These are phyloP conservation scores for Aquilaria yunnanensis DNA, from an alignment of 345 rosid species.

Conservation along the genomic window DNA sequence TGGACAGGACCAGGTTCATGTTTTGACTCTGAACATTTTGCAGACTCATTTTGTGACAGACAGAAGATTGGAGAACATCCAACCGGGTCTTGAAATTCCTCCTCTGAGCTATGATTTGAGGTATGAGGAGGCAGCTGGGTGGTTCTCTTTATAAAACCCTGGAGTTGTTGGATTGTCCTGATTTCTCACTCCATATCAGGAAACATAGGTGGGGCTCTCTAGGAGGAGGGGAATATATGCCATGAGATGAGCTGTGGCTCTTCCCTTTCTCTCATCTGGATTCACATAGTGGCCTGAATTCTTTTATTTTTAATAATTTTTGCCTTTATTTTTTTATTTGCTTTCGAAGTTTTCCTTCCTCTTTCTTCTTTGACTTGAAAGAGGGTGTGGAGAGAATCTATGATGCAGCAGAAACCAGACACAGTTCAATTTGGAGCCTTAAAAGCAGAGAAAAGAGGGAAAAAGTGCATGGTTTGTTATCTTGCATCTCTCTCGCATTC, in stretches of 20 bases:
- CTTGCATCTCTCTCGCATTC: constrained; percentile 35
- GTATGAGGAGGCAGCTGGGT: constrained; percentile 19
- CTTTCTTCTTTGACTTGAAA: constrained; percentile 52
- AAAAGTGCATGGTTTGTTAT: constrained; percentile 64
- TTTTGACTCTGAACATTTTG: constrained; percentile 38
- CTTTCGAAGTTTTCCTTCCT: constrained; percentile 11
- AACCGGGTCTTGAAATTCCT: constrained; percentile 11
- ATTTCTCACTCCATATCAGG: constrained; percentile 71
- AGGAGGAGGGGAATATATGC: constrained; percentile 73
- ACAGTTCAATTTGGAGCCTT: constrained; percentile 27
- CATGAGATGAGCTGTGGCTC: constrained; percentile 39
- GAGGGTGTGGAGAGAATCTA: constrained; percentile 36
- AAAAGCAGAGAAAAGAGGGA: constrained; percentile 54
- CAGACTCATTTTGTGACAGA: constrained; percentile 27
- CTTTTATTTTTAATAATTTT: neutral
- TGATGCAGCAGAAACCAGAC: constrained; percentile 51
- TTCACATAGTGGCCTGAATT: constrained; percentile 20
- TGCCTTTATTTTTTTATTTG: constrained; percentile 4
- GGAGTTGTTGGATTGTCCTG: constrained; percentile 41
- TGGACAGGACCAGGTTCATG: constrained; percentile 72
- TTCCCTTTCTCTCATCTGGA: constrained; percentile 32
- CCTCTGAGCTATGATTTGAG: constrained; percentile 15
- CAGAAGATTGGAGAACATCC: constrained; percentile 15
- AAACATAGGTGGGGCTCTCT: constrained; percentile 69
- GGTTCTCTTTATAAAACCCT: constrained; percentile 33